Conservation (phyloP, 805 yeast genomes). For the Yueomyces sinensis region DNA sequence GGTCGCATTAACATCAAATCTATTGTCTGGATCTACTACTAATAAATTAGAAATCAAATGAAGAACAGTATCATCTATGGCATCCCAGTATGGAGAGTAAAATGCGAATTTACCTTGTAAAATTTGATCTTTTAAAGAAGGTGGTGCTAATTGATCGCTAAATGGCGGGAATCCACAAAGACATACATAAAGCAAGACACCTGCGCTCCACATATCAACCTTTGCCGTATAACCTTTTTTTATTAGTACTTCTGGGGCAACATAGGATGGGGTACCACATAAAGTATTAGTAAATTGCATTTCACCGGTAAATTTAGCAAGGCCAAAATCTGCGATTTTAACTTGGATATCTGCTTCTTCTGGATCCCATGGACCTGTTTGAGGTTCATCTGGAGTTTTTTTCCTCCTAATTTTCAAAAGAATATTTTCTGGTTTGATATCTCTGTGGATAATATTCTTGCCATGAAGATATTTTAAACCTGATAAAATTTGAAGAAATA, state of each 20-base stretch:
- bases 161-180: constrained; percentile 79
- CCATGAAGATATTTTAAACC: constrained; percentile 60
- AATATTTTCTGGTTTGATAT: constrained; percentile 69
- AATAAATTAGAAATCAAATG: constrained; percentile 53
- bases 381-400: constrained; percentile 17
- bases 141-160: constrained; percentile 72
- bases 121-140: constrained; percentile 65
- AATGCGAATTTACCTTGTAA: constrained; percentile 55
- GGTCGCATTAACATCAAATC: constrained; percentile 79
- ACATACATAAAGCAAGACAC: constrained; percentile 66
- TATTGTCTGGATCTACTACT: constrained; percentile 48
- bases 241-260: constrained; percentile 63
- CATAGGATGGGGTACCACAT: constrained; percentile 82
- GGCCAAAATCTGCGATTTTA: constrained; percentile 76
- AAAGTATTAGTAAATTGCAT: constrained; percentile 60
- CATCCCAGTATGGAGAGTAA: constrained; percentile 72
- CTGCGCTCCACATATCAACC: constrained; percentile 75
- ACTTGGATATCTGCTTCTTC: constrained; percentile 51
- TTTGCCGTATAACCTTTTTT: constrained; percentile 52
- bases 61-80: constrained; percentile 47
- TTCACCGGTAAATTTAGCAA: constrained; percentile 51
- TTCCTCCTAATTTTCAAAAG: constrained; percentile 38
- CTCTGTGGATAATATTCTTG: constrained; percentile 61
- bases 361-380: constrained; percentile 31
- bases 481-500: constrained; percentile 50